Evolutionary conservation across 163 green algal species (phyloP).

Genomic region (Smithsoniella earleae): DNA sequence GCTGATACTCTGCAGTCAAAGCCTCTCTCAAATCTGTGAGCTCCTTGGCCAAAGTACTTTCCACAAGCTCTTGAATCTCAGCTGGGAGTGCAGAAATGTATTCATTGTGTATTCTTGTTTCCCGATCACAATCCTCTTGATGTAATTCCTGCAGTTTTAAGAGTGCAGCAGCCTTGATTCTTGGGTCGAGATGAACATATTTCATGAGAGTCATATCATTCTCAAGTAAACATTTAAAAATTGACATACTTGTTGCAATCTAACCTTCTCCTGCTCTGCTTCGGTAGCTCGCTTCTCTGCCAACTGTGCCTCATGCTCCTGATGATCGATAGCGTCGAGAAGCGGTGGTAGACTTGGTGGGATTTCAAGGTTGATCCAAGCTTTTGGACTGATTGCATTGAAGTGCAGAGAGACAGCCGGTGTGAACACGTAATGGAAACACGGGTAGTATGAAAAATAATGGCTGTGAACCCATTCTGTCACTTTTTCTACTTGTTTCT

Average conservation of each 20-base stretch:
- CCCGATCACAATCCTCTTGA: not conserved
- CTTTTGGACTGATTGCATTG: not conserved
- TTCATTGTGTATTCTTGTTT: not conserved
- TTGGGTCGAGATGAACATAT: not conserved
- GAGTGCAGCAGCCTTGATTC: not conserved
- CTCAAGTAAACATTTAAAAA: not conserved
- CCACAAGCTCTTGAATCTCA: not conserved
- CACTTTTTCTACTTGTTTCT: not conserved
- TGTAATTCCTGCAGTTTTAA: not conserved
- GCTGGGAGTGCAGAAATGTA: not conserved
- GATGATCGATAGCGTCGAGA: not conserved
- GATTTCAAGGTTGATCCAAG: constrained; percentile 2
- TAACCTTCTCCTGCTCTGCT: not conserved
- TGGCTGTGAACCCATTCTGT: not conserved
- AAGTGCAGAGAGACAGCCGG: constrained; percentile 2
- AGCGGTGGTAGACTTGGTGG: not conserved
- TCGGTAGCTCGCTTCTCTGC: not conserved
- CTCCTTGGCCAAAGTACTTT: not conserved
- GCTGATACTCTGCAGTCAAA: not conserved
- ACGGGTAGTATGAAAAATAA: not conserved
- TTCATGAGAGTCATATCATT: not conserved
- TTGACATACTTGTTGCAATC: not conserved
- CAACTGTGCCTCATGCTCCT: not conserved
- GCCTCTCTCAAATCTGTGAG: not conserved
- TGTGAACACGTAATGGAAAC: constrained; percentile 12